phyloP scores from a whole-genome alignment of 1,284 basidiomycete genomes.

The Athelia sp. region DNA sequence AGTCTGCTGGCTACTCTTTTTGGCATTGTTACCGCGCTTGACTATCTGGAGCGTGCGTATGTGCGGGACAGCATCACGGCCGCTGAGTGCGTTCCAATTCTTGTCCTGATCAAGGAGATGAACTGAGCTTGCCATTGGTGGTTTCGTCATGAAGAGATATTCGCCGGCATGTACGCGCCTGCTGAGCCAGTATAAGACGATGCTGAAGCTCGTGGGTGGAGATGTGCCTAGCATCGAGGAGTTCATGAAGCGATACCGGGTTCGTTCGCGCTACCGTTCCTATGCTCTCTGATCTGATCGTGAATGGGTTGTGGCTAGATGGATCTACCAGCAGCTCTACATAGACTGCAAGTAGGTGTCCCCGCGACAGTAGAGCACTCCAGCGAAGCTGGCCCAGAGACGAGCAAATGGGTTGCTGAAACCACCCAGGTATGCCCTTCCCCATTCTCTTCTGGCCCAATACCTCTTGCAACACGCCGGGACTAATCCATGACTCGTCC shows the following conservation, averaged over 20 bases:
- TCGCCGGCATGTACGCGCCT: constrained; percentile 92
- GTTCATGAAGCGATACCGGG: constrained; percentile 90
- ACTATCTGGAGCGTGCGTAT: constrained; percentile 95
- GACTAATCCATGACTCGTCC: no score
- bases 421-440: constrained; percentile 77
- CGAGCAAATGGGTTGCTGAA: constrained; percentile 97
- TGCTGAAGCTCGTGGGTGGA: constrained; percentile 88
- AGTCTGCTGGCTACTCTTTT: constrained; percentile 90
- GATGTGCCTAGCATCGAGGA: constrained; percentile 80
- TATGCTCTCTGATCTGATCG: not conserved
- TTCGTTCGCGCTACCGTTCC: constrained; percentile 33
- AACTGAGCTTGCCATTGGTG: constrained; percentile 2
- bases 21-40: constrained; percentile 86
- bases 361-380: constrained; percentile 96
- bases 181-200: constrained; percentile 94
- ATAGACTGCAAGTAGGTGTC: constrained; percentile 88
- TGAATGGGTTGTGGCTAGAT: constrained; percentile 49
- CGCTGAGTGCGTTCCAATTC: constrained; percentile 67
- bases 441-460: not conserved
- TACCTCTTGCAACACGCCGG: no score
- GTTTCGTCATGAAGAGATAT: constrained; percentile 61
- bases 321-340: constrained; percentile 91
- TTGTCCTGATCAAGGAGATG: not conserved
- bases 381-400: constrained; percentile 78
- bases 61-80: constrained; percentile 89